A percentile compares a stretch with the other conserved stretches of the same genome.
Conservation (phyloP, 768 basidiomycete species). For the Psilocybe cyanescens region DNA sequence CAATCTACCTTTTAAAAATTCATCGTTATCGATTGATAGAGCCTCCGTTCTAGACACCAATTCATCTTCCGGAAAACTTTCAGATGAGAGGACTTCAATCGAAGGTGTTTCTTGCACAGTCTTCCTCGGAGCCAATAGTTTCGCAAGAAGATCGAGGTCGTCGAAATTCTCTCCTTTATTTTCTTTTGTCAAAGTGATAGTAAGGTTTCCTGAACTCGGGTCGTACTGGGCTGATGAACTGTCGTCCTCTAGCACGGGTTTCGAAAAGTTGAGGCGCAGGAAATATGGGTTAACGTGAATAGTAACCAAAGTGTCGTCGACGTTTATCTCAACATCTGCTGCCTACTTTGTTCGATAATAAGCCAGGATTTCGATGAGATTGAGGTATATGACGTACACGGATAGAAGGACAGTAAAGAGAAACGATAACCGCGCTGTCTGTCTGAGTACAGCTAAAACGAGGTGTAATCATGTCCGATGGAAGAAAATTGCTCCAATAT, state of each 20-base stretch:
- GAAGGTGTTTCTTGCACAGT: constrained; percentile 33
- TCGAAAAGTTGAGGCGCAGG: constrained; percentile 76
- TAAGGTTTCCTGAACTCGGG: constrained; percentile 77
- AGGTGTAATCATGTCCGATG: constrained; percentile 70
- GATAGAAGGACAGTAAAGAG: constrained; percentile 73
- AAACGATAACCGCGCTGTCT: constrained; percentile 53
- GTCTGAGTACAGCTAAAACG: constrained; percentile 74
- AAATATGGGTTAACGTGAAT: constrained; percentile 87
- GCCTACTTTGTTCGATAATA: constrained; percentile 55
- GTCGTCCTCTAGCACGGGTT: constrained; percentile 70
- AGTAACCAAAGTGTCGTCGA: constrained; percentile 71
- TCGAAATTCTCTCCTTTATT: constrained; percentile 66
- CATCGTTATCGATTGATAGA: constrained; percentile 58
- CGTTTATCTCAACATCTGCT: constrained; percentile 78
- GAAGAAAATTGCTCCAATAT: neutral
- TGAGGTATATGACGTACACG: constrained; percentile 49
- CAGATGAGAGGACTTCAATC: constrained; percentile 64
- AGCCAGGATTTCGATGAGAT: neutral
- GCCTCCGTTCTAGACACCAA: constrained; percentile 45
- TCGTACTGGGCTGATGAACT: constrained; percentile 75
- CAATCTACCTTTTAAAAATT: constrained; percentile 28
- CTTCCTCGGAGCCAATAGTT: constrained; percentile 71
- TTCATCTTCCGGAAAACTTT: constrained; percentile 35
- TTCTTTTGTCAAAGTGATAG: constrained; percentile 73
- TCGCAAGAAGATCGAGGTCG: constrained; percentile 80